A percentile compares a stretch with the other conserved stretches of the same genome.
phyloP scores from a whole-genome alignment of 257 asterid genomes.

The Nicotiana paniculata region DNA sequence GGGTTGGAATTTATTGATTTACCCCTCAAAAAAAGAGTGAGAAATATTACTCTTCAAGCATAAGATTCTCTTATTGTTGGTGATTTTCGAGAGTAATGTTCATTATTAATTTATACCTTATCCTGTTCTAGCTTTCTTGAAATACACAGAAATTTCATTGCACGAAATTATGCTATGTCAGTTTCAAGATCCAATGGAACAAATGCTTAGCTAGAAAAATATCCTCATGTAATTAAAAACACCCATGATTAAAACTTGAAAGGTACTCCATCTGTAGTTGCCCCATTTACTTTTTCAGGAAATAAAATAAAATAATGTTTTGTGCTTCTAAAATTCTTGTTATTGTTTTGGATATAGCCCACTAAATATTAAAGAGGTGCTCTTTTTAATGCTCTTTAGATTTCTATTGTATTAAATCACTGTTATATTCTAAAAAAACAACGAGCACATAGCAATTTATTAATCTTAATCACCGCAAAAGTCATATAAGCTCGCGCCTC shows the following conservation, averaged over 20 bases:
- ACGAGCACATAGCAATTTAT: neutral
- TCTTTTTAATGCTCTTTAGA: neutral
- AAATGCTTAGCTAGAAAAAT: neutral
- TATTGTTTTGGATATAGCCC: neutral
- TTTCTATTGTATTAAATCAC: neutral
- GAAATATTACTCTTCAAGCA: neutral
- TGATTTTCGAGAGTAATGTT: neutral
- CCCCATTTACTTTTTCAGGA: neutral
- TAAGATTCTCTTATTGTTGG: neutral
- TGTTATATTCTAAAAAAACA: neutral
- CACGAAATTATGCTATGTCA: neutral
- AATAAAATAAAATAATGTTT: neutral
- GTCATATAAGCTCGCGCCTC: neutral
- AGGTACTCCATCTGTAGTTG: neutral
- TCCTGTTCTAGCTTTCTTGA: neutral
- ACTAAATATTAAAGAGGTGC: neutral
- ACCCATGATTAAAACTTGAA: neutral
- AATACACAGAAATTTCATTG: neutral
- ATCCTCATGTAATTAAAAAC: neutral
- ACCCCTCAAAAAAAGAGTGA: neutral
- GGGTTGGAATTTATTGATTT: neutral
- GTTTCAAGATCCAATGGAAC: slow-evolving; percentile 1
- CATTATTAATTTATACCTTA: neutral
- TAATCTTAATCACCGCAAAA: neutral
- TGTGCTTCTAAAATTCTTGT: neutral